Percentiles rank a stretch among this genome's conserved stretches.
phyloP scores from a whole-genome alignment of 129 eudicot genomes.

The Mikania micrantha region DNA sequence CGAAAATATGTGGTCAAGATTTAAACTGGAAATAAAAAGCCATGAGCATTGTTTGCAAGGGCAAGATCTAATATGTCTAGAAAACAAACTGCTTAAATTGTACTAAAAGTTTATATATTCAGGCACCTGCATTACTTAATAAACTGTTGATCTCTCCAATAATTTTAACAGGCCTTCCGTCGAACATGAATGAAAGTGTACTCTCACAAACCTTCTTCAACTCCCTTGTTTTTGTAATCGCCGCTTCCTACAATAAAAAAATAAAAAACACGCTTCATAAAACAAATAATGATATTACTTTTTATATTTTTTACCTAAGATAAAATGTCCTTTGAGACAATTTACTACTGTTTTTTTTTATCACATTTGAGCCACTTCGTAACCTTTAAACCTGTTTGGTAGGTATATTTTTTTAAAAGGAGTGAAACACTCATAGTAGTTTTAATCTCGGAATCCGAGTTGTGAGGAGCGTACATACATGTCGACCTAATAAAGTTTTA shows the following conservation, averaged over 20 bases:
- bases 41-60: neutral
- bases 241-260: conserved; percentile 75
- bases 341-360: neutral
- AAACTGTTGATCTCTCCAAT: conserved; percentile 85
- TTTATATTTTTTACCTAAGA: neutral
- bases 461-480: too few relatives aligned
- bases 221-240: conserved; percentile 68
- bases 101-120: neutral
- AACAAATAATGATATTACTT: neutral
- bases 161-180: conserved; percentile 92
- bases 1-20: neutral
- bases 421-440: too few relatives aligned
- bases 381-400: neutral
- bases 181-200: conserved; percentile 80
- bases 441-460: too few relatives aligned
- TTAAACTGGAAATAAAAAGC: neutral
- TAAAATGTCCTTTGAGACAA: neutral
- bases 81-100: too few relatives aligned
- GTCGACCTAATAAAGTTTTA: too few relatives aligned
- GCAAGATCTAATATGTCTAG: too few relatives aligned
- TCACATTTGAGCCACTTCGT: neutral
- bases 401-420: too few relatives aligned
- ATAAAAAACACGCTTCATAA: neutral
- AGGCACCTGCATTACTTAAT: conserved; percentile 46
- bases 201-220: conserved; percentile 87